Percentiles rank a stretch among this genome's conserved stretches.
Conservation (phyloP, 805 yeast genomes). For the Starmera amethionina region DNA sequence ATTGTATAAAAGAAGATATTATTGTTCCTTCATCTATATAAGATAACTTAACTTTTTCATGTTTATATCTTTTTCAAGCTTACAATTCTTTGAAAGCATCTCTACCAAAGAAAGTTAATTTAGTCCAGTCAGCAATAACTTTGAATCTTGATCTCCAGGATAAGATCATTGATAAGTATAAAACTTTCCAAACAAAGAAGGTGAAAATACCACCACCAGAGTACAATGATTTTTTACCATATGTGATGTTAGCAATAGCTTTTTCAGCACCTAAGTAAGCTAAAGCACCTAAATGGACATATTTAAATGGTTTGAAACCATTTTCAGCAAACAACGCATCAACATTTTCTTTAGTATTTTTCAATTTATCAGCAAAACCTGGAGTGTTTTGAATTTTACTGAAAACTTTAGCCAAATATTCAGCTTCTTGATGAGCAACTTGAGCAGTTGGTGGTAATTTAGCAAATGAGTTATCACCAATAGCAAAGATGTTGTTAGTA, state of each 20-base stretch:
- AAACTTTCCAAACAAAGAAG: constrained; percentile 87
- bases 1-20: neutral
- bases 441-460: constrained; percentile 94
- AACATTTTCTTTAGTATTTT: constrained; percentile 23
- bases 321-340: constrained; percentile 35
- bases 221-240: constrained; percentile 69
- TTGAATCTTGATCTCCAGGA: constrained; percentile 80
- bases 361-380: constrained; percentile 27
- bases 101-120: constrained; percentile 83
- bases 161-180: constrained; percentile 83
- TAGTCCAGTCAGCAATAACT: constrained; percentile 82
- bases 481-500: constrained; percentile 69
- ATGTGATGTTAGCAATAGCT: constrained; percentile 89
- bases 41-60: neutral
- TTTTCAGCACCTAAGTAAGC: constrained; percentile 90
- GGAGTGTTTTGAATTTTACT: constrained; percentile 39
- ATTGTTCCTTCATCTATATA: neutral
- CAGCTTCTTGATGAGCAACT: constrained; percentile 92
- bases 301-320: constrained; percentile 57
- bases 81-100: constrained; percentile 80
- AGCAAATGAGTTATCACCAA: constrained; percentile 89
- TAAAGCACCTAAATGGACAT: constrained; percentile 83
- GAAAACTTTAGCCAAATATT: constrained; percentile 64
- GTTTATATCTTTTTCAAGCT: constrained; percentile 1
- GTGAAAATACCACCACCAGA: constrained; percentile 85